Conservation (phyloP, 2,329 filamentous ascomycete species). For the Alternaria sp. region DNA sequence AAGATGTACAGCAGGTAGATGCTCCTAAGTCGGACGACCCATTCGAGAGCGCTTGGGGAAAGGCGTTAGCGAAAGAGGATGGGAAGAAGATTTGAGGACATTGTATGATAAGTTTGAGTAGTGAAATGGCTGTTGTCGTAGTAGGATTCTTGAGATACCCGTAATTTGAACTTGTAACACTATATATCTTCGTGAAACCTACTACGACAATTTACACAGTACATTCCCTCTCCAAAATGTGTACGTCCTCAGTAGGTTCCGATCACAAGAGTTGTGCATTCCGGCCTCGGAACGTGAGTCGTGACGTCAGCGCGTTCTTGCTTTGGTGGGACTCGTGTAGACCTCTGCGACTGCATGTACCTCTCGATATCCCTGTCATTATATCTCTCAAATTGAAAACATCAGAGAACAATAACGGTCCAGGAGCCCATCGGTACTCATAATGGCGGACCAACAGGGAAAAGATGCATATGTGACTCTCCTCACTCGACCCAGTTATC, state of each 20-base stretch:
- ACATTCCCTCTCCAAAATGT: not conserved
- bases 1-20: constrained; percentile 56
- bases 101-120: constrained; percentile 9
- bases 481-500: constrained; percentile 61
- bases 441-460: constrained; percentile 16
- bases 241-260: not conserved
- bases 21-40: constrained; percentile 54
- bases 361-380: not conserved
- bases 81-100: constrained; percentile 31
- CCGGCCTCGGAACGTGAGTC: constrained; percentile 22
- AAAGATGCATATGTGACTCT: constrained; percentile 59
- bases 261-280: constrained; percentile 3
- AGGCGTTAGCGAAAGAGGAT: constrained; percentile 62
- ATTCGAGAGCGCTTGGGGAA: constrained; percentile 76
- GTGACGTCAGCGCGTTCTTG: constrained; percentile 31
- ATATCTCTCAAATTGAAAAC: not conserved
- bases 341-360: not conserved
- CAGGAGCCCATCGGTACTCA: not conserved
- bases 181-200: not conserved
- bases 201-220: not conserved
- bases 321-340: constrained; percentile 3
- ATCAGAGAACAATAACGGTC: not conserved
- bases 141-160: constrained; percentile 27
- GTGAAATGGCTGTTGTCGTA: not conserved
- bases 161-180: constrained; percentile 21